Percentiles rank a stretch among this genome's conserved stretches.
phyloP scores from a whole-genome alignment of 2,329 filamentous ascomycete species.

The Lasiodiplodia citricola region DNA sequence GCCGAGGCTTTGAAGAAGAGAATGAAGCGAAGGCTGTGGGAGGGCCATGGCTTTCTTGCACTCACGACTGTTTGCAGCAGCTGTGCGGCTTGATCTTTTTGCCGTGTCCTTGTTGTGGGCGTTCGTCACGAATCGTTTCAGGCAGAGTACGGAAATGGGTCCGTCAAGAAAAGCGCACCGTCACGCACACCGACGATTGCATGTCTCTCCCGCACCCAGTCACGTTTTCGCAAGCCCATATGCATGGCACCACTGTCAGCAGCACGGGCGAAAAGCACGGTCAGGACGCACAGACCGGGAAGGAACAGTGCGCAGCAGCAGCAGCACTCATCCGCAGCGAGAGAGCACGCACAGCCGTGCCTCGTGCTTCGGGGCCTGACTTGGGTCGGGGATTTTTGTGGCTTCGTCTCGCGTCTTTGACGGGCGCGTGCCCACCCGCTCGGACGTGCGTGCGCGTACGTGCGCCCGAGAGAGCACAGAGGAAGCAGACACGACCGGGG shows the following conservation, averaged over 20 bases:
- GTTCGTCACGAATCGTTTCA: not conserved
- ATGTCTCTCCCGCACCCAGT: not conserved
- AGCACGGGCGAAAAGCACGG: conserved; percentile 2
- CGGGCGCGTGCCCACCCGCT: not conserved
- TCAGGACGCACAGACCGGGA: not conserved
- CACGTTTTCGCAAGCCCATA: not conserved
- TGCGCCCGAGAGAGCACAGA: not conserved
- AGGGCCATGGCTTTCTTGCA: not conserved
- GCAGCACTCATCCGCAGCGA: not conserved
- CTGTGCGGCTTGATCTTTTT: not conserved
- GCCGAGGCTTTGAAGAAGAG: not conserved
- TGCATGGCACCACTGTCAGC: not conserved
- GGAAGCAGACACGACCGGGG: not conserved
- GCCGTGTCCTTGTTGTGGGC: not conserved
- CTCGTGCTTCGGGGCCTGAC: conserved; percentile 18
- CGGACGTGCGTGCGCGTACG: not conserved
- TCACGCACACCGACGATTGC: not conserved
- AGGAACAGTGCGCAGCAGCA: not conserved
- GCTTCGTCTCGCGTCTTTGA: not conserved
- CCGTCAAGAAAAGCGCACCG: not conserved
- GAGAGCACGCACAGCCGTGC: not conserved
- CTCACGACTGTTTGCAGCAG: not conserved
- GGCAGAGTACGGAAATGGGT: not conserved
- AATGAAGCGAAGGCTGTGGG: not conserved
- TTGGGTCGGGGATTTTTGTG: conserved; percentile 17